These are phyloP conservation scores for Ambrosia hybrid DNA, from an alignment of 140 eudicot genomes.

Conservation along the genomic window DNA sequence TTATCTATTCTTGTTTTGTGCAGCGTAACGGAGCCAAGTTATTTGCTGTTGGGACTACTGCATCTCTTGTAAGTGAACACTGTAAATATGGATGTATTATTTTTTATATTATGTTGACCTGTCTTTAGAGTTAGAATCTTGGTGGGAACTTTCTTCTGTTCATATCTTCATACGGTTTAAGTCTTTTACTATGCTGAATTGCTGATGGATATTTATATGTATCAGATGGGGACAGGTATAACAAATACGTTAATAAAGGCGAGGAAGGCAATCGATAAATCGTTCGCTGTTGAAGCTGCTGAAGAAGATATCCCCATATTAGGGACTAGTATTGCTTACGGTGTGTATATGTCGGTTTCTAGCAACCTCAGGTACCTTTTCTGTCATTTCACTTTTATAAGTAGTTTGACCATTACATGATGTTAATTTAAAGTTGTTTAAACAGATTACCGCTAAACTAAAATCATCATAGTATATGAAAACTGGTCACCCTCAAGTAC, in stretches of 20 bases:
- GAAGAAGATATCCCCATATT: constrained; percentile 74
- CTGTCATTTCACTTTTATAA: no score
- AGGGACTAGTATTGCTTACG: constrained; percentile 82
- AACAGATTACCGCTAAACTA: neutral
- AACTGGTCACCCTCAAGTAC: neutral
- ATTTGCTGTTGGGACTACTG: constrained; percentile 78
- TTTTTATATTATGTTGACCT: neutral
- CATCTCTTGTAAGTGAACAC: constrained; percentile 75
- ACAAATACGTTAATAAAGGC: constrained; percentile 77
- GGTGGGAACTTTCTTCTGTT: no score
- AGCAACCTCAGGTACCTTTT: constrained; percentile 79
- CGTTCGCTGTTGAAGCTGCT: constrained; percentile 72
- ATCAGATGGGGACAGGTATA: constrained; percentile 86
- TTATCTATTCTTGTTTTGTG: constrained; percentile 7
- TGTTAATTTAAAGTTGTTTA: neutral
- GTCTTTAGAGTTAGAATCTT: neutral
- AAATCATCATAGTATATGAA: neutral
- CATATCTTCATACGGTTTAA: no score
- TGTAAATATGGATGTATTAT: neutral
- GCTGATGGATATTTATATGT: neutral
- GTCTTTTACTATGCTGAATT: neutral
- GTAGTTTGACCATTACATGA: neutral
- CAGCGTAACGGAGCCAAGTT: constrained; percentile 98
- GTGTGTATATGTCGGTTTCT: constrained; percentile 96
- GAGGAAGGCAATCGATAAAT: constrained; percentile 72